These are phyloP conservation scores for Capsicum pubescens DNA, from an alignment of 257 asterid genomes.

Conservation along the genomic window DNA sequence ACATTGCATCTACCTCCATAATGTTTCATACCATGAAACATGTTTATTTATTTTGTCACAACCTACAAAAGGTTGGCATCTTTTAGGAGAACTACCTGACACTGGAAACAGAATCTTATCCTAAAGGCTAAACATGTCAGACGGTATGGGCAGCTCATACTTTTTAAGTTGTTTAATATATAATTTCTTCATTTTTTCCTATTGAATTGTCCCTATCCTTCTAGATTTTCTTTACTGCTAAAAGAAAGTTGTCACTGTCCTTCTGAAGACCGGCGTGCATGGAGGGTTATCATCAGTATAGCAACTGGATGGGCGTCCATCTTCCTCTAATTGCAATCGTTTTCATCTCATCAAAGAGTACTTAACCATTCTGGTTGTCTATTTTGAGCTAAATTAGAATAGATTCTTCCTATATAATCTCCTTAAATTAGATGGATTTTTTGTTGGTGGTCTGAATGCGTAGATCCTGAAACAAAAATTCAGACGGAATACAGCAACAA, in stretches of 20 bases:
- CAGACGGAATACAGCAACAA: not conserved
- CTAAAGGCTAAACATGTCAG: conserved; percentile 35
- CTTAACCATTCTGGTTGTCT: not conserved
- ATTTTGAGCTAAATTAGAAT: not conserved
- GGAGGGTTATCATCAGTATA: conserved; percentile 31
- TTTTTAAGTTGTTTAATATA: conserved; percentile 42
- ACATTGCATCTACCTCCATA: conserved; percentile 25
- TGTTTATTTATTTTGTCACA: conserved; percentile 29
- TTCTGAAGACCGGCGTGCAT: conserved; percentile 38
- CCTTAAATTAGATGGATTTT: not conserved
- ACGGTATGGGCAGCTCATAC: conserved; percentile 66
- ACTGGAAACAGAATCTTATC: conserved; percentile 52
- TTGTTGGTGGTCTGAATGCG: not conserved
- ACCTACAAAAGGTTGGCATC: conserved; percentile 38
- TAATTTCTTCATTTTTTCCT: conserved; percentile 35
- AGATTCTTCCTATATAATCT: not conserved
- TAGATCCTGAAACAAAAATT: too few relatives aligned
- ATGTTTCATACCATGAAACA: conserved; percentile 59
- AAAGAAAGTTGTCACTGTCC: conserved; percentile 30
- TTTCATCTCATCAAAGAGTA: conserved; percentile 22
- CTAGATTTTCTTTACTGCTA: not conserved
- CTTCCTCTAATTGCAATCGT: conserved; percentile 29
- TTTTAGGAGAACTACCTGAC: conserved; percentile 39
- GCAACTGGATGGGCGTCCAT: conserved; percentile 44
- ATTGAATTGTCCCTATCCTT: conserved; percentile 44